Base-by-base conservation (phyloP, 331 rosid genomes). In the Phaseolus coccineus region DNA sequence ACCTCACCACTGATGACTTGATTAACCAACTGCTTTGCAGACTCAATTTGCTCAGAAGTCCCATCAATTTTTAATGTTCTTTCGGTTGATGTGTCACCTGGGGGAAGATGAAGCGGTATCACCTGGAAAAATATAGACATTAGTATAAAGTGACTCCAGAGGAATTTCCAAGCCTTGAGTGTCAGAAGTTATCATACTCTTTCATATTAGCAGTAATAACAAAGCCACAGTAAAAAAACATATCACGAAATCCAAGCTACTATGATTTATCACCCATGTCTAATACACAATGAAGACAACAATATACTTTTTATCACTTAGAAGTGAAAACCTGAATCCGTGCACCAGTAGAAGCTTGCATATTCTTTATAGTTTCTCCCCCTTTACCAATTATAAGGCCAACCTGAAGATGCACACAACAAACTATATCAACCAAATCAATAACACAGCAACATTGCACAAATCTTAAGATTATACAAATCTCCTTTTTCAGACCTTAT, bases 361-460 rank as follows among this genome's bases (percentile, higher is more conserved):
- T 96, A 78, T 57, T 93, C 86, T 93, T 96, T 55, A 96, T 96
- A 1, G 97, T 90, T 78, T 96, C 99, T 63, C 99, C 99, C 61
- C 99, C 96, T 85, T 96, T 96, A 47, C 99, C 99, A 73, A 96
- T 96, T 13, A 96, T 88, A 82, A 96, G 95, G 35, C 99, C 99
- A 88, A 96, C 99, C 99, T 96, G 86, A 62, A 83, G 4, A 22
- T 11, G 0, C 11, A 69, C 80, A 70, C 40, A 50, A 48, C 57
- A 15, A 52, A 57, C 42, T 64, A 69, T 42, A 69, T 16, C 53
- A 67, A 35, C 47, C 48, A 25, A 28, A 46, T 44, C 56, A 0
- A 73, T 5, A 65, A 44, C 51, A 82, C 74, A 66, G 52, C 7
- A 14, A 71, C 71, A 78, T n/a, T 65, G 62, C 19, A 35, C 11